Evolutionary conservation across 2,329 filamentous ascomycete genomes (phyloP), one percentile per base, ranked within the genome.

Genomic region (Exophiala aquamarina): DNA sequence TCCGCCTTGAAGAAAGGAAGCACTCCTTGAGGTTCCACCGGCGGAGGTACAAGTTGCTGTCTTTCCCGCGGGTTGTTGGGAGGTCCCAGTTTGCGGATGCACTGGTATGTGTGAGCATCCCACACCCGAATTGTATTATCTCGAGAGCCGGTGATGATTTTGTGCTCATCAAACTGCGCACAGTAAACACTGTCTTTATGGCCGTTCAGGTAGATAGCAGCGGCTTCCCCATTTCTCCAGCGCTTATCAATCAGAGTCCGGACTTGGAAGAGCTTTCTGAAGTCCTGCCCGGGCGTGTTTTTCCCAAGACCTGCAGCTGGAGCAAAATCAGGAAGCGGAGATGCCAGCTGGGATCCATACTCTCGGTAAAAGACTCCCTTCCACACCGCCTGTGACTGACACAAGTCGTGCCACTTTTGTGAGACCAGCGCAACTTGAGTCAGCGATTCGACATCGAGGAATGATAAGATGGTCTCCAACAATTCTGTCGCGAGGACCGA

Each of bases 171-270:
- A 65, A 97, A 98, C 64, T 98, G 93, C 47, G 95, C 81, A 68
- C 93, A 98, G 71, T 98, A 98, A 47, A 98, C 94, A 57, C 90
- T 96, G 66, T 98, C 93, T 19, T 84, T 84, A 66, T 98, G 93
- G 2, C 93, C 93, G 60, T 93, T 89, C 17, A 98, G 78, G 66
- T 96, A 97, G 46, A 95, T 83, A 1, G 89, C 85, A 36, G 82
- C 84, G 7, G 90, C 88, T 56, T 84, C 83, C 46, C 87, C 86
- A 41, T 83, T 74, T 59, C 81, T 84, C 93, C 93, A 98, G 54
- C 87, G 82, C 56, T 77, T 74, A 58, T 89, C 85, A 52, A 98
- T 77, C 53, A 86, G 79, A 50, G 84, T 79, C 58, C 88, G 85
- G 35, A 87, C 85, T 58, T 82, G 76, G 66, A 91, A 95, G 64